Evolutionary conservation across 805 yeast species (phyloP).

Genomic region (Candida lessepsii): DNA sequence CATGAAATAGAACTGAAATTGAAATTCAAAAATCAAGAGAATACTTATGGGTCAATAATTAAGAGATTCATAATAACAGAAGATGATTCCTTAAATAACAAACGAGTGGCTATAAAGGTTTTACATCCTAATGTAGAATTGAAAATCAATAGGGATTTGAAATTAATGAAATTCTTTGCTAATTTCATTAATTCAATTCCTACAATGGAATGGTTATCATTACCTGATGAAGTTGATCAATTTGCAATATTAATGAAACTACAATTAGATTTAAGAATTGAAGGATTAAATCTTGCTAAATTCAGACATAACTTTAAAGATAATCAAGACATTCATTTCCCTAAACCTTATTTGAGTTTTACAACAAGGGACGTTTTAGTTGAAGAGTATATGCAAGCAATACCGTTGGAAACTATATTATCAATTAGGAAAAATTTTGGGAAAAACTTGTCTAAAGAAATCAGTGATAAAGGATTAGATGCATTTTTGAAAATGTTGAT

Average conservation of each 20-base stretch:
- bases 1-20: conserved; percentile 18
- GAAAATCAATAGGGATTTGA: conserved; percentile 74
- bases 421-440: conserved; percentile 46
- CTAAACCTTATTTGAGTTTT: conserved; percentile 64
- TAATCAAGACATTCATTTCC: conserved; percentile 68
- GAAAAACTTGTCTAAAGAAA: conserved; percentile 56
- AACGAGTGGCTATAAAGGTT: conserved; percentile 84
- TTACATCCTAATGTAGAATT: conserved; percentile 83
- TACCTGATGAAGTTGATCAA: conserved; percentile 92
- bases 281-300: conserved; percentile 72
- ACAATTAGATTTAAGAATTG: conserved; percentile 88
- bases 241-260: conserved; percentile 81
- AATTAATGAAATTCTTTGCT: conserved; percentile 83
- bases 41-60: conserved; percentile 20
- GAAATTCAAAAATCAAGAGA: conserved; percentile 14
- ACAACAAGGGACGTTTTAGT: conserved; percentile 73
- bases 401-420: conserved; percentile 75
- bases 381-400: conserved; percentile 81
- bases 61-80: conserved; percentile 37
- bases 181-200: conserved; percentile 67
- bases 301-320: conserved; percentile 69
- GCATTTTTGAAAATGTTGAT: conserved; percentile 92
- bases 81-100: conserved; percentile 38
- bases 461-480: conserved; percentile 81
- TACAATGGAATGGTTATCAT: conserved; percentile 95